A percentile compares a stretch with the other conserved stretches of the same genome.
phyloP scores from a whole-genome alignment of 164 flowering plant genomes.

The Tinospora cordifolia region DNA sequence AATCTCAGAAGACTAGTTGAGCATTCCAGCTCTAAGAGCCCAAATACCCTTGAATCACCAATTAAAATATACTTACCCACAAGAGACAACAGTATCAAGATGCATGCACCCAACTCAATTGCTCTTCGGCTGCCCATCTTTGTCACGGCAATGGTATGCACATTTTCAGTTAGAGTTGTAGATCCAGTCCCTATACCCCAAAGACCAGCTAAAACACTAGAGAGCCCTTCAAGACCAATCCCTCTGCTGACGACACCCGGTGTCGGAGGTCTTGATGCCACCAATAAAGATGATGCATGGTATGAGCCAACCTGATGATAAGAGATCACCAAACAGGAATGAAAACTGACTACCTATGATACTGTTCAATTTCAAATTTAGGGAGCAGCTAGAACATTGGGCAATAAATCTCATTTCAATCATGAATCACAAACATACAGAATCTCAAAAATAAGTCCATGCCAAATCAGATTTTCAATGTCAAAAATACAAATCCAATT shows the following conservation, averaged over 20 bases:
- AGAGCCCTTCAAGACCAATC: slow-evolving; percentile 90
- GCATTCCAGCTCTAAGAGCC: too few relatives aligned
- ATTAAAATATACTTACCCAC: slow-evolving; percentile 47
- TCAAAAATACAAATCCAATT: neutral
- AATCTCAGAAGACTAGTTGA: too few relatives aligned
- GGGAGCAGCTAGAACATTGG: neutral
- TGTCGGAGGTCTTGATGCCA: slow-evolving; percentile 95
- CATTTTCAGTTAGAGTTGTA: slow-evolving; percentile 89
- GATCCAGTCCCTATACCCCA: slow-evolving; percentile 99
- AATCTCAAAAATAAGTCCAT: neutral
- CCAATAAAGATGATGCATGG: slow-evolving; percentile 93
- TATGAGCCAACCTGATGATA: slow-evolving; percentile 80
- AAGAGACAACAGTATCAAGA: slow-evolving; percentile 73
- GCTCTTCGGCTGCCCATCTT: slow-evolving; percentile 99
- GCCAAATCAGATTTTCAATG: neutral
- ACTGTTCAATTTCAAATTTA: neutral
- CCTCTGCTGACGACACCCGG: slow-evolving; percentile 90
- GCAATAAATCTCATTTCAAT: neutral
- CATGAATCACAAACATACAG: neutral
- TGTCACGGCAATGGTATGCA: slow-evolving; percentile 96
- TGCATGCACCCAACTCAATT: slow-evolving; percentile 79
- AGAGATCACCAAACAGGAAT: neutral
- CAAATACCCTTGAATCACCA: too few relatives aligned
- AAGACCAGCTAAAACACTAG: slow-evolving; percentile 81
- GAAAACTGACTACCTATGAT: neutral